phyloP scores from a whole-genome alignment of 768 basidiomycete genomes.

The Ramaria sp. region DNA sequence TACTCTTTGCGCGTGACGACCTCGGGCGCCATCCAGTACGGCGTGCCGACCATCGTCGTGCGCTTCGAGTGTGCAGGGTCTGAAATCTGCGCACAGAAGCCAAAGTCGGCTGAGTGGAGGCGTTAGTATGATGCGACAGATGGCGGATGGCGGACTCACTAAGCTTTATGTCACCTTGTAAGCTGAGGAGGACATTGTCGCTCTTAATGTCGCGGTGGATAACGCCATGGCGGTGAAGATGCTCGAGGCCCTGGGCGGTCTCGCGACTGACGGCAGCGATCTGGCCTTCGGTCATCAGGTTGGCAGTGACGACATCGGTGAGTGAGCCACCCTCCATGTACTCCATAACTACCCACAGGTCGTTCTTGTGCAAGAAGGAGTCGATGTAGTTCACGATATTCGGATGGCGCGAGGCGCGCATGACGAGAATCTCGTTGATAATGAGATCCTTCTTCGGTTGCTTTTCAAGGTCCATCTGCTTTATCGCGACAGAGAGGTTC shows the following conservation, averaged over 20 bases:
- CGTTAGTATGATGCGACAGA: not conserved
- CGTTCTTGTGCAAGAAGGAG: slow-evolving; percentile 95
- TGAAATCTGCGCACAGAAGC: slow-evolving; percentile 96
- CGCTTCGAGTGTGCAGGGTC: slow-evolving; percentile 84
- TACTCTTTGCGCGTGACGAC: slow-evolving; percentile 97
- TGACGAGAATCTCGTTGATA: slow-evolving; percentile 99
- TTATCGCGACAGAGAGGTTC: slow-evolving; percentile 92
- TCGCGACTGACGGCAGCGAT: slow-evolving; percentile 95
- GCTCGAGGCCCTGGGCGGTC: slow-evolving; percentile 85
- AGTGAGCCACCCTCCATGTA: slow-evolving; percentile 96
- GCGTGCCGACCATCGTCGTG: slow-evolving; percentile 97
- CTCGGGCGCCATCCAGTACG: slow-evolving; percentile 99
- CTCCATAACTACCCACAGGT: slow-evolving; percentile 99
- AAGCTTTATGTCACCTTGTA: slow-evolving; percentile 95
- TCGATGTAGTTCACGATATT: slow-evolving; percentile 99
- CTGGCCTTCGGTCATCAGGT: slow-evolving; percentile 97
- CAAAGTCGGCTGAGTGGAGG: slow-evolving; percentile 69
- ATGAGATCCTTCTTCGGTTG: slow-evolving; percentile 99
- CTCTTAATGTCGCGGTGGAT: slow-evolving; percentile 99
- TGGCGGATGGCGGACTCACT: slow-evolving; percentile 72
- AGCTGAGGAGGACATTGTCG: slow-evolving; percentile 88
- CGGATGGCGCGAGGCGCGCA: slow-evolving; percentile 93
- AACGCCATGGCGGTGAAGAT: slow-evolving; percentile 91
- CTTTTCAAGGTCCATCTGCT: slow-evolving; percentile 99
- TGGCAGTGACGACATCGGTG: slow-evolving; percentile 92